Conservation (phyloP, 768 basidiomycete species). For the Aureoboletus auriporus region DNA sequence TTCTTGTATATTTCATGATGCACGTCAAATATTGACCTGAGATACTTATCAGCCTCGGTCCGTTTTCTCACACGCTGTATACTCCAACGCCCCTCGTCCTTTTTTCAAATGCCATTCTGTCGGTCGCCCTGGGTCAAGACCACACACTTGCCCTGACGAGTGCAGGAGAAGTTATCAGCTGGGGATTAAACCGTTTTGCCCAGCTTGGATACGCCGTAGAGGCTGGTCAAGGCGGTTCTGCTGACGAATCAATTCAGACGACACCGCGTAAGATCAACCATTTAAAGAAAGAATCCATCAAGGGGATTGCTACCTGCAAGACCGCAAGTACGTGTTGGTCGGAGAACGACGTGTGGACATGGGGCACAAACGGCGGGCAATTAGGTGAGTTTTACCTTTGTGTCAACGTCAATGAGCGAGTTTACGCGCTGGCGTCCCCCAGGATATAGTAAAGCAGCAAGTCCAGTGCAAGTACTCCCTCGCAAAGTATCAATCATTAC, state of each 20-base stretch:
- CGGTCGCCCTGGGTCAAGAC: slow-evolving; percentile 88
- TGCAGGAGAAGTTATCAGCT: slow-evolving; percentile 79
- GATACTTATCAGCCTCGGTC: slow-evolving; percentile 54
- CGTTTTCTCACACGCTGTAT: slow-evolving; percentile 75
- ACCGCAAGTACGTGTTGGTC: slow-evolving; percentile 91
- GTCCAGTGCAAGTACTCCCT: slow-evolving; percentile 72
- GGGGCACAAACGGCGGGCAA: slow-evolving; percentile 94
- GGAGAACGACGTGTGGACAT: slow-evolving; percentile 65
- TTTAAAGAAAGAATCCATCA: slow-evolving; percentile 73
- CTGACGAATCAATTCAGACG: slow-evolving; percentile 74
- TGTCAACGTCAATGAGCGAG: too few species aligned
- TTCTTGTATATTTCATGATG: too few species aligned
- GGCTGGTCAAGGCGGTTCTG: slow-evolving; percentile 35
- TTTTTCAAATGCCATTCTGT: slow-evolving; percentile 51
- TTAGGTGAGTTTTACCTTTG: slow-evolving; percentile 49
- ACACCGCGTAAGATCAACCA: slow-evolving; percentile 73
- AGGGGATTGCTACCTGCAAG: slow-evolving; percentile 84
- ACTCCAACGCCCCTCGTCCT: slow-evolving; percentile 58
- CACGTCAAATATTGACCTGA: neutral
- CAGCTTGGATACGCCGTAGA: slow-evolving; percentile 89
- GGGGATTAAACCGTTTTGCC: slow-evolving; percentile 86
- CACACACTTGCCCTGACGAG: slow-evolving; percentile 86
- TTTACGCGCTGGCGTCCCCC: neutral
- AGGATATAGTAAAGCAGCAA: slow-evolving; percentile 77
- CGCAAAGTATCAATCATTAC: slow-evolving; percentile 77